Base-by-base conservation (phyloP, 345 rosid species). In the Microcos paniculata region DNA sequence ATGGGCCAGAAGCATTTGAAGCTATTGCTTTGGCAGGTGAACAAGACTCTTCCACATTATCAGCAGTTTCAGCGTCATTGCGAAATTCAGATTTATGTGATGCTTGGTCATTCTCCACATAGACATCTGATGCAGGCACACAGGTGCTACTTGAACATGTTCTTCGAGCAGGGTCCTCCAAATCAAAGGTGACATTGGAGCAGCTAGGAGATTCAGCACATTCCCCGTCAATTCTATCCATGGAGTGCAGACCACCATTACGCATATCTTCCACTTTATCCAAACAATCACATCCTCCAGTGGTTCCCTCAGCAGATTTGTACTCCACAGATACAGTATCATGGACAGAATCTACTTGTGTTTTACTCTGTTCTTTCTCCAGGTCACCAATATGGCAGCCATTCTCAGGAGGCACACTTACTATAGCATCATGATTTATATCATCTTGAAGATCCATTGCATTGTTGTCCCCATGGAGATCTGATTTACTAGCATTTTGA, bases 191-290 rank as follows among this genome's bases (percentile, higher is more conserved):
- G 79, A 78, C 76, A 45, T 81, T 85, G 49, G 83, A 82, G 81
- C 80, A 79, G 72, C 85, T 76, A 77, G 87, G 89, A 52, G 89
- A 88, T 74, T 79, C 80, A 14, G 74, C 82, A 81, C 65, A 79
- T 80, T 83, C 88, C 55, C 70, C 74, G 68, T 80, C 81, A 30
- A 75, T 74, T 85, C 15, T 77, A 74, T 73, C 77, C 4, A 62
- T 15, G 76, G 84, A 51, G 12, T 57, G 52, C 49, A 59, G 21
- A 72, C 62, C 81, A 46, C 26, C 84, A 74, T 83, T 76, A 69
- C 63, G 46, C 40, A 63, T 24, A 28, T 77, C 83, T 79, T 85
- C 89, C 33, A 70, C 79, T 68, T 80, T 78, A 58, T 84, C 81
- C 43, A 68, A 82, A 78, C 73, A 84, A 79, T 80, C 82, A 70